phyloP scores from a whole-genome alignment of 257 asterid genomes.

The Salvia splendens region DNA sequence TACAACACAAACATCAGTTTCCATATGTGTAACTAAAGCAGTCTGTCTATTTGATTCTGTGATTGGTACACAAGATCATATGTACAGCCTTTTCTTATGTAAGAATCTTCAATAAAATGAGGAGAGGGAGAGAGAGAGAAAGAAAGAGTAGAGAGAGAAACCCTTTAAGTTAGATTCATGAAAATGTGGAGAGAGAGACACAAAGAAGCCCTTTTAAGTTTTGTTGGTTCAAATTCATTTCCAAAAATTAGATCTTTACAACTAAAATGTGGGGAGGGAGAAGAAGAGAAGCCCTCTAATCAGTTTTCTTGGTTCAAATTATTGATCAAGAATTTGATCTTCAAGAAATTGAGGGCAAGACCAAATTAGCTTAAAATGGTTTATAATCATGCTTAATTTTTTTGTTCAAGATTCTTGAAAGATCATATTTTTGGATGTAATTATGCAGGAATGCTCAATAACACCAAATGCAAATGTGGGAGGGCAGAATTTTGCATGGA shows the following conservation, averaged over 20 bases:
- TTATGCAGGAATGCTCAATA: conserved; percentile 63
- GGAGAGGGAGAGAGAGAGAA: neutral
- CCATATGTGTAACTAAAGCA: conserved; percentile 13
- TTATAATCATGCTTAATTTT: neutral
- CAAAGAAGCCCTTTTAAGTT: too few relatives aligned
- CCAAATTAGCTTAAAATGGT: neutral
- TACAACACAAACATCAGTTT: conserved; percentile 22
- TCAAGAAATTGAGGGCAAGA: neutral
- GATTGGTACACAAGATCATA: conserved; percentile 23
- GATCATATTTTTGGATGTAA: conserved; percentile 12
- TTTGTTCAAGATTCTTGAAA: neutral
- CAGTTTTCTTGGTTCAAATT: neutral
- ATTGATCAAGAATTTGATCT: conserved; percentile 1
- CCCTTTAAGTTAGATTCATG: too few relatives aligned
- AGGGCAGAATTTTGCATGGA: conserved; percentile 54
- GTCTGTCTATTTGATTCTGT: conserved; percentile 4
- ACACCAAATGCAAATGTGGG: conserved; percentile 44
- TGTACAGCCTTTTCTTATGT: neutral
- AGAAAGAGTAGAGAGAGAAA: too few relatives aligned
- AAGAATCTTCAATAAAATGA: too few relatives aligned
- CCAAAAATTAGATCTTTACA: neutral
- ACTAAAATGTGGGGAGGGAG: neutral
- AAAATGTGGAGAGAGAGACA: too few relatives aligned
- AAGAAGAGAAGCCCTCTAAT: neutral
- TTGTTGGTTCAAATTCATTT: neutral